Base-by-base conservation (phyloP, 768 basidiomycete species). In the Clitopilus hobsonii region DNA sequence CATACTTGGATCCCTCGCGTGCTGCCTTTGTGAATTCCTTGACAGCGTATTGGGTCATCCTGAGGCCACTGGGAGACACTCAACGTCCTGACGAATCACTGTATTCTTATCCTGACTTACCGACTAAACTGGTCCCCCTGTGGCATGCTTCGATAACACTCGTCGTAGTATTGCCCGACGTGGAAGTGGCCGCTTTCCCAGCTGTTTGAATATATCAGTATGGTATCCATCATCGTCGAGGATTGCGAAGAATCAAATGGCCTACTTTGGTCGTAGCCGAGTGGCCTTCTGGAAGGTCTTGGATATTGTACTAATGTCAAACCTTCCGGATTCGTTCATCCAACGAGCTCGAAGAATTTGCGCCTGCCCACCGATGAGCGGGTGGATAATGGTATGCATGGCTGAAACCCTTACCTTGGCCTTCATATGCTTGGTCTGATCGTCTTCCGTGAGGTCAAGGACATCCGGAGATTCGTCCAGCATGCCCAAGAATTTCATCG, bases 251-350 rank as follows among this genome's bases (percentile, higher is more conserved):
- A 45, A 41, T 38, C 27, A 23, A 25, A 47, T n/a, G n/a, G 60
- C 69, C 18, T 65, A 85, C 86, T 76, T 76, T 25, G 79, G 69
- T 51, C 77, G 75, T 53, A 81, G 65, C 32, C 74, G 72, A 1
- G 80, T 72, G 6, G 83, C 84, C 7, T 69, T 71, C 36, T 73
- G 67, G 64, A 88, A 87, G 7, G 80, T 77, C 30, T 75, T 78
- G 57, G 84, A 75, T 18, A 97, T 83, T 1, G 77, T 71, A 18
- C 79, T 78, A 18, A 74, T 70, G 10, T 89, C 90, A 61, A 84
- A 95, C 20, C 97, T 79, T 51, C 88, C 91, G 0, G 91, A 87
- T 56, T 98, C 94, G 50, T 85, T 81, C 84, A 94, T 92, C 94
- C 95, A 98, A 13, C 93, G 85, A 13, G 92, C 93, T 30, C 87